These are phyloP conservation scores for Exophiala aquamarina DNA, from an alignment of 2,329 filamentous ascomycete species.

Conservation along the genomic window DNA sequence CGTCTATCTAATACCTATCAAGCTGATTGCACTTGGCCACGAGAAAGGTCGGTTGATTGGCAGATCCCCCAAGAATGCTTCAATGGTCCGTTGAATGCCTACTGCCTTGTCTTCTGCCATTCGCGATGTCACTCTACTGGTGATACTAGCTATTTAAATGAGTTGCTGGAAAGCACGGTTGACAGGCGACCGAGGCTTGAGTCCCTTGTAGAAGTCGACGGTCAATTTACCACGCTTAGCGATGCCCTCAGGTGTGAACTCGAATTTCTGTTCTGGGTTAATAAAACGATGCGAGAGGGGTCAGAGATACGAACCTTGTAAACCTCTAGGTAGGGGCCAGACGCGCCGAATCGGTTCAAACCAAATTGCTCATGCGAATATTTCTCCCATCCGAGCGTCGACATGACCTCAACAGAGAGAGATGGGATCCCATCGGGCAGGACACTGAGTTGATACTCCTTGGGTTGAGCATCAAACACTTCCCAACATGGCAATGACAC, in stretches of 20 bases:
- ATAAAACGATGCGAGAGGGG: conserved; percentile 35
- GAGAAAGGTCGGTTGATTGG: neutral
- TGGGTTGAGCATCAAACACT: conserved; percentile 89
- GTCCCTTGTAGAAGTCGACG: conserved; percentile 95
- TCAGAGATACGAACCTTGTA: conserved; percentile 65
- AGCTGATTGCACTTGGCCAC: neutral
- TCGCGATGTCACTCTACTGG: no score
- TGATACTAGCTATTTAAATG: conserved; percentile 58
- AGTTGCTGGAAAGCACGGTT: conserved; percentile 98
- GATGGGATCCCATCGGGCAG: conserved; percentile 92
- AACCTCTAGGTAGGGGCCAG: conserved; percentile 94
- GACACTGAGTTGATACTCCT: conserved; percentile 92
- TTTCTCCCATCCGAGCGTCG: conserved; percentile 96
- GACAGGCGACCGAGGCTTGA: conserved; percentile 88
- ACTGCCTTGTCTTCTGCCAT: no score
- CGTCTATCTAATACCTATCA: no score
- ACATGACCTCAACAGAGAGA: conserved; percentile 93
- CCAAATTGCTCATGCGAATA: conserved; percentile 99
- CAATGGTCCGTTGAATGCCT: no score
- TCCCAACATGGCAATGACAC: conserved; percentile 97
- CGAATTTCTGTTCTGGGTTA: conserved; percentile 74
- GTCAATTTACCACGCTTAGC: conserved; percentile 91
- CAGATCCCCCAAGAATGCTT: no score
- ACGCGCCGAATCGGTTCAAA: conserved; percentile 97
- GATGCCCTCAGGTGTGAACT: conserved; percentile 97